Evolutionary conservation across 495 filamentous ascomycete species (phyloP).

Genomic region (Aspergillus carlsbadensis): DNA sequence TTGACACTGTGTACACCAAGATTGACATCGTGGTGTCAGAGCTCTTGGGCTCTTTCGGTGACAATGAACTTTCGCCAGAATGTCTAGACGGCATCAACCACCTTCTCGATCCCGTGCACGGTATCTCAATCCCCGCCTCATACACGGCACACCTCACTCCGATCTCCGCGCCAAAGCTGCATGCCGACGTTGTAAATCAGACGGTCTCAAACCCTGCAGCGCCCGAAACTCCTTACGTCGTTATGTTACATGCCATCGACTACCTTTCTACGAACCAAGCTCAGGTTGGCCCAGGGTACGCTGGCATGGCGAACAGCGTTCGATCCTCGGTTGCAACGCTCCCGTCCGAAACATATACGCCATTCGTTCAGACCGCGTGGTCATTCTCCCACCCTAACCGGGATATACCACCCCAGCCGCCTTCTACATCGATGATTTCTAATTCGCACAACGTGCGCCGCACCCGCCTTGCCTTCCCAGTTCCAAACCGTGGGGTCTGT

Average conservation of each 20-base stretch:
- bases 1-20: slow-evolving; percentile 45
- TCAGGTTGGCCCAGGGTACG: slow-evolving; percentile 10
- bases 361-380: slow-evolving; percentile 46
- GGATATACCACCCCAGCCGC: slow-evolving; percentile 37
- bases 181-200: slow-evolving; percentile 71
- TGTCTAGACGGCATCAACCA: slow-evolving; percentile 88
- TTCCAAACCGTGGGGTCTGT: slow-evolving; percentile 71
- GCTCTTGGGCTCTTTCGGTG: slow-evolving; percentile 86
- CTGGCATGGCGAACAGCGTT: slow-evolving; percentile 15
- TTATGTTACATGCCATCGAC: slow-evolving; percentile 86
- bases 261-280: slow-evolving; percentile 58
- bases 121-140: slow-evolving; percentile 88
- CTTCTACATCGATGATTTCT: slow-evolving; percentile 37
- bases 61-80: slow-evolving; percentile 89
- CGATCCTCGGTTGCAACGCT: slow-evolving; percentile 32
- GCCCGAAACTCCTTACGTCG: slow-evolving; percentile 84
- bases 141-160: slow-evolving; percentile 92
- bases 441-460: slow-evolving; percentile 89
- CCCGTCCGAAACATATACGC: slow-evolving; percentile 32
- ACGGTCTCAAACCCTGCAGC: slow-evolving; percentile 61
- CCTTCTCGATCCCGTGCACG: slow-evolving; percentile 71
- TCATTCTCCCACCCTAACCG: slow-evolving; percentile 49
- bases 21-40: slow-evolving; percentile 95
- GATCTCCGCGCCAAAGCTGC: slow-evolving; percentile 83
- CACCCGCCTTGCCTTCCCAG: slow-evolving; percentile 70